Evolutionary conservation across 73 alveolate genomes (phyloP), one percentile per base, ranked within the genome.

Genomic region (Tetrahymena elliotti): DNA sequence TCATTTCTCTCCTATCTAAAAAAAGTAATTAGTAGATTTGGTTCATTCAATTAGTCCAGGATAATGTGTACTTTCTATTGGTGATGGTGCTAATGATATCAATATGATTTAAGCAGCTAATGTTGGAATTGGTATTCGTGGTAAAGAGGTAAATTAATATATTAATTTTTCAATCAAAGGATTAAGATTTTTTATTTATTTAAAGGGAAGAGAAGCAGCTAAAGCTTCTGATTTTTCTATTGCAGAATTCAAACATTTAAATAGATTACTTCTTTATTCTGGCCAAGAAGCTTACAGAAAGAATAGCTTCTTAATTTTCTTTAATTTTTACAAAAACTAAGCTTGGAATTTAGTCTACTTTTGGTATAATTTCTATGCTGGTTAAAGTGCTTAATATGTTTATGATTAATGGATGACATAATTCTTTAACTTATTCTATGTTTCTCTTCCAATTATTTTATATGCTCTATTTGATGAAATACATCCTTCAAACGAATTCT

Each of bases 31-130:
- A 53, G 98, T 97, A 35, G 83, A 82, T 12, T 92, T 96, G 41
- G 97, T 97, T 8, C 93, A 97, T 52, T 35, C 12, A 20, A 53
- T 94, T 24, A 93, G 95, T 15, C 97, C 97, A 11, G 93, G 97
- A 33, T 94, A 88, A 3, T 93, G 95, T 33, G 96, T 98, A 20
- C 95, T 97, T 53, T 98, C 99, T 88, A 98, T 99, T 40, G 99
- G 99, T 22, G 99, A 99, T 96, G 99, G 99, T 53, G 99, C 99
- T 20, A 99, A 99, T 98, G 99, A 98, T 94, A 99, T 99, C 24
- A 98, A 99, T 4, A 98, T 98, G 99, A 98, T 99, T 10, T 6
- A 68, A 68, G 88, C 34, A 27, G 36, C 88, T 27, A 68, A 68
- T 4, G 36, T 68, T 18, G 88, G 88, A 68, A 68, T n/a, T 22